Evolutionary conservation across 2,329 filamentous ascomycete species (phyloP), one percentile per base, ranked within the genome.

Genomic region (Colletotrichum australisinense): DNA sequence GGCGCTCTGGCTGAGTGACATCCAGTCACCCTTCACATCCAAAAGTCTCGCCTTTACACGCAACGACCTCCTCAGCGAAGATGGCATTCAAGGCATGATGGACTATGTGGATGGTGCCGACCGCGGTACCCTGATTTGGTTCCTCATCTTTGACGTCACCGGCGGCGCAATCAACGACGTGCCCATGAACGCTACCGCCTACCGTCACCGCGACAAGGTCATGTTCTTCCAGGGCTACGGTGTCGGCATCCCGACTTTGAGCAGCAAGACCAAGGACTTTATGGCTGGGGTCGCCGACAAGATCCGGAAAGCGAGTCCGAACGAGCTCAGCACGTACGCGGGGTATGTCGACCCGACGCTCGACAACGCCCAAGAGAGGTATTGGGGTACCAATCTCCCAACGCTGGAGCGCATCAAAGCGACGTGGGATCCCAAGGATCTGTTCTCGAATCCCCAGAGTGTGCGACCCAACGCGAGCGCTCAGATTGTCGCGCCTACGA

Each of bases 221-320:
- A 88, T 92, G 81, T 92, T 91, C 82, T 87, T 91, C 78, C 89
- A 93, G 77, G 88, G 87, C 0, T 93, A 92, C 77, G 89, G 85
- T 9, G 77, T 92, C 57, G 88, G 87, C 22, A 76, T 89, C 0
- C 81, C 84, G 0, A 80, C 80, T 1, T 77, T 91, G 16, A 84
- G 82, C 1, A 74, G 82, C n/a, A 82, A 80, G 14, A 89, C 87
- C 2, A 85, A 82, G 67, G 76, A 81, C 1, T 92, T 92, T 67
- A 78, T 92, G 52, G 81, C 83, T 19, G 86, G 86, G 6, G 82
- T 93, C 58, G 87, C 90, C 77, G 74, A 81, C 14, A 82, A 76
- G 32, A 84, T 90, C 49, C 78, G 79, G 46, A 76, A 77, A 5
- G 79, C 83, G 5, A 82, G 84, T 12, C 78, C 82, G 1, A 78